phyloP scores from a whole-genome alignment of 176 grass and related monocot species.

The Carex pumila region DNA sequence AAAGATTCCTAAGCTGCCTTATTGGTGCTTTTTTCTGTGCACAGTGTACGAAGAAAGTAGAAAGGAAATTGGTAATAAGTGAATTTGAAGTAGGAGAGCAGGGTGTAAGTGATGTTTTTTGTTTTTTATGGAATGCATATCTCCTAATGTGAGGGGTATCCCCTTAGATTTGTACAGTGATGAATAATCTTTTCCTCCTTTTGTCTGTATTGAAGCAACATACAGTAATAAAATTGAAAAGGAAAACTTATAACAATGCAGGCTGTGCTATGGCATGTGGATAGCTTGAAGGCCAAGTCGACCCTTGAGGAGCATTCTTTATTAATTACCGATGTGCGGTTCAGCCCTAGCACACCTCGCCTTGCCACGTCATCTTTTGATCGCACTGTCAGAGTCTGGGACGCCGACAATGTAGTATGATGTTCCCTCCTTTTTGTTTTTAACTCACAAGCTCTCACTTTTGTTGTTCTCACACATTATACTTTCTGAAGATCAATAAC shows the following conservation, averaged over 20 bases:
- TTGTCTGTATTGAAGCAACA: not conserved
- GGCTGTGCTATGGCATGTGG: conserved; percentile 77
- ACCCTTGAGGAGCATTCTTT: conserved; percentile 69
- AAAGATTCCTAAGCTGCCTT: not conserved
- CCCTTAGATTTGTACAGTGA: not conserved
- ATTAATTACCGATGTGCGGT: conserved; percentile 90
- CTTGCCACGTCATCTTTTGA: conserved; percentile 97
- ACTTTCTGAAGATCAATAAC: not conserved
- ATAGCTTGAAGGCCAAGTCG: conserved; percentile 69
- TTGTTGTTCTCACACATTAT: not conserved
- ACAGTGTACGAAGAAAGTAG: not conserved
- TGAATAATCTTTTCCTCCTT: not conserved
- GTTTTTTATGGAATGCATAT: not conserved
- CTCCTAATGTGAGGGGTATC: not conserved
- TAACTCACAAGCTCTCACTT: not conserved
- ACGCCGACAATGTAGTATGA: conserved; percentile 88
- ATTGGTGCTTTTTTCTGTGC: not conserved
- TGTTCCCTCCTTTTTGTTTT: not conserved
- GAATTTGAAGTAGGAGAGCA: not conserved
- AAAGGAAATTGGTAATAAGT: not conserved
- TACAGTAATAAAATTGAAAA: not conserved
- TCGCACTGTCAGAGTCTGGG: conserved; percentile 95
- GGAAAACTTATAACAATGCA: conserved; percentile 22
- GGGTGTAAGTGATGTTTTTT: not conserved
- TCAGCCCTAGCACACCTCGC: conserved; percentile 90